Conservation (phyloP, 2,329 filamentous ascomycete species). For the Sarocladiaceae sp. region DNA sequence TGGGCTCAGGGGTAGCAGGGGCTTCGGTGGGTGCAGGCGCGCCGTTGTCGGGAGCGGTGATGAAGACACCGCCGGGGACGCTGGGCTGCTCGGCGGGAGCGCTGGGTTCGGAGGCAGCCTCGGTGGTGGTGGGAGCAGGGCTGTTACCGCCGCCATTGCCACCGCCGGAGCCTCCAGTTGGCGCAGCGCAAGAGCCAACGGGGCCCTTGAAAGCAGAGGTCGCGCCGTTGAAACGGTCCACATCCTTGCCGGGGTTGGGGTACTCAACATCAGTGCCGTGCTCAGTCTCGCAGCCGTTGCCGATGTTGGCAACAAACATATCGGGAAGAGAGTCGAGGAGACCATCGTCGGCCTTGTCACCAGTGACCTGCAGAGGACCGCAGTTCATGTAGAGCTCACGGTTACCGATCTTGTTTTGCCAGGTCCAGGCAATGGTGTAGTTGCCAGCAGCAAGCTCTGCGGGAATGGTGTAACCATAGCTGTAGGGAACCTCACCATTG, state of each 20-base stretch:
- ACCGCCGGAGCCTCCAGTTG: slow-evolving; percentile 20
- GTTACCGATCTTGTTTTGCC: slow-evolving; percentile 91
- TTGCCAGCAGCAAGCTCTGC: slow-evolving; percentile 67
- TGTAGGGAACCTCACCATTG: slow-evolving; percentile 40
- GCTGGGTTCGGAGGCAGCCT: slow-evolving; percentile 13
- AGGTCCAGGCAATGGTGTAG: slow-evolving; percentile 85
- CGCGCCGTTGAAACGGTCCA: slow-evolving; percentile 42
- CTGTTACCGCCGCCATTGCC: slow-evolving; percentile 22
- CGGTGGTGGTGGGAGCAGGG: slow-evolving; percentile 20
- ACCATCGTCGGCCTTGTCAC: slow-evolving; percentile 40
- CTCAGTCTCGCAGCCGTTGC: slow-evolving; percentile 47
- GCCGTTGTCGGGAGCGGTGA: slow-evolving; percentile 21
- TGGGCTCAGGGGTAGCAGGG: slow-evolving; percentile 15
- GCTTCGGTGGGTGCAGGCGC: slow-evolving; percentile 15
- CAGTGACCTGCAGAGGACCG: slow-evolving; percentile 65
- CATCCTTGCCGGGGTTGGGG: slow-evolving; percentile 55
- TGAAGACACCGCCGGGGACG: slow-evolving; percentile 35
- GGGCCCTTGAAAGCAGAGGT: slow-evolving; percentile 28
- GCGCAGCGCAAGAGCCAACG: slow-evolving; percentile 18
- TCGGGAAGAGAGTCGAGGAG: slow-evolving; percentile 62
- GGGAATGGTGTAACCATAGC: slow-evolving; percentile 70
- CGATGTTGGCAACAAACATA: slow-evolving; percentile 66
- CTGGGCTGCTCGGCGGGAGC: slow-evolving; percentile 9
- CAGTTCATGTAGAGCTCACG: slow-evolving; percentile 99
- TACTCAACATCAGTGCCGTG: slow-evolving; percentile 52